A percentile compares a stretch with the other conserved stretches of the same genome.
These are phyloP conservation scores for Fusarium hostae DNA, from an alignment of 2,329 filamentous ascomycete species.

Conservation along the genomic window DNA sequence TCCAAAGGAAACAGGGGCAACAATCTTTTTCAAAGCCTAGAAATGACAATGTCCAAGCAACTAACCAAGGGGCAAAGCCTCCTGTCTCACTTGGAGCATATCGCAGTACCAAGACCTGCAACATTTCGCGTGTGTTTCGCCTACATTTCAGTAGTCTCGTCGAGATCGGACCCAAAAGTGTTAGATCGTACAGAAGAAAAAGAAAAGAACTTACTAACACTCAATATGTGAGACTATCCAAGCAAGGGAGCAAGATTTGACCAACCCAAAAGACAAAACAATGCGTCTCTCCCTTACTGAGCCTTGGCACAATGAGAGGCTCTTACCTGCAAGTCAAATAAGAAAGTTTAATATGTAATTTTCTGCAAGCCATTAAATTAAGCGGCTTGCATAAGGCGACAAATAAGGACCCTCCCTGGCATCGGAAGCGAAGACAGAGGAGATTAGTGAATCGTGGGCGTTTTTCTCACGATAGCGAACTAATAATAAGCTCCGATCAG, in stretches of 20 bases:
- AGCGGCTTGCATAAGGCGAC: conserved; percentile 19
- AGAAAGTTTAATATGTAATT: conserved; percentile 1
- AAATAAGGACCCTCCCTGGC: conserved; percentile 2
- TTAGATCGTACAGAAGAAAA: not conserved
- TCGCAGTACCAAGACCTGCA: not conserved
- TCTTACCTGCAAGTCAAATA: not conserved
- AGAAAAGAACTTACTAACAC: not conserved
- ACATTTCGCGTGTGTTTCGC: not conserved
- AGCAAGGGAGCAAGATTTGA: conserved; percentile 21
- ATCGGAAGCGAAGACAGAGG: conserved; percentile 17
- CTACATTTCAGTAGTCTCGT: not conserved
- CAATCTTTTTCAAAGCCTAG: conserved; percentile 11
- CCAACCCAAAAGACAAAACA: not conserved
- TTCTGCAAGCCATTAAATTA: conserved; percentile 11
- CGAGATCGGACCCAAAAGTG: not conserved
- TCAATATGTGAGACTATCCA: not conserved
- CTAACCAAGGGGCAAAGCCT: not conserved
- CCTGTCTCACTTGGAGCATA: conserved; percentile 18
- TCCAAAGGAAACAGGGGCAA: conserved; percentile 10
- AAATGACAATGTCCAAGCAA: conserved; percentile 15
- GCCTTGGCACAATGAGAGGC: conserved; percentile 6
- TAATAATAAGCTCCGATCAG: not conserved
- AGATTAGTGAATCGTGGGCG: conserved; percentile 18
- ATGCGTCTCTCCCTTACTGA: conserved; percentile 20
- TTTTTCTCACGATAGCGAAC: not conserved